A percentile compares a stretch with the other conserved stretches of the same genome.
Conservation (phyloP, 2,329 filamentous ascomycete genomes). For the Phyllosticta citribraziliensis region DNA sequence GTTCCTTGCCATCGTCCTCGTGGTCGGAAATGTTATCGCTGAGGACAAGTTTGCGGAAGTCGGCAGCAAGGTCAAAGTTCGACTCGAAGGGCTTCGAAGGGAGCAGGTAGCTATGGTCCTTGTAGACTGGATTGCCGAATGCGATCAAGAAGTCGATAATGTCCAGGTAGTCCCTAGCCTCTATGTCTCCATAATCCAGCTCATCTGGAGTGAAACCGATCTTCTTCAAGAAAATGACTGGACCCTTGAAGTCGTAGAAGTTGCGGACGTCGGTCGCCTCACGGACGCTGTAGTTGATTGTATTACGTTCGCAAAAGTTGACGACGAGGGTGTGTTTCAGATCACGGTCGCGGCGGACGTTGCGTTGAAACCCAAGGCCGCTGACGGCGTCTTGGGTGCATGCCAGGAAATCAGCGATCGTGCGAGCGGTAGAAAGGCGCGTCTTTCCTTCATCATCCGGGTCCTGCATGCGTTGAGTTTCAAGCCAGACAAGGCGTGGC, state of each 20-base stretch:
- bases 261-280: not conserved
- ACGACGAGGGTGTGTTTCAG: not conserved
- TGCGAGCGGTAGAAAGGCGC: not conserved
- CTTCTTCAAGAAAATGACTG: not conserved
- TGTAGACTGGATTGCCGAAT: not conserved
- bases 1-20: too few relatives aligned
- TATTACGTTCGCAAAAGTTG: not conserved
- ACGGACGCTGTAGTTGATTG: not conserved
- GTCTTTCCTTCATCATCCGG: not conserved
- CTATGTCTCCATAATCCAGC: not conserved
- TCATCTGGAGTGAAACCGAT: not conserved
- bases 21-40: not conserved
- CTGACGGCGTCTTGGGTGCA: not conserved
- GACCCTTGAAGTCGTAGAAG: not conserved
- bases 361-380: slow-evolving; percentile 1
- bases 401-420: not conserved
- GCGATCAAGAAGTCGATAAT: not conserved
- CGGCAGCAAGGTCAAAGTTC: not conserved
- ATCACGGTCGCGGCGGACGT: not conserved
- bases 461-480: not conserved
- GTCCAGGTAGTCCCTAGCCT: not conserved
- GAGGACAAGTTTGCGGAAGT: not conserved
- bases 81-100: not conserved
- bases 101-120: not conserved
- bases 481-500: not conserved